A percentile compares a stretch with the other conserved stretches of the same genome.
phyloP scores from a whole-genome alignment of 495 filamentous ascomycete genomes.

The Lophiostoma macrostomum region DNA sequence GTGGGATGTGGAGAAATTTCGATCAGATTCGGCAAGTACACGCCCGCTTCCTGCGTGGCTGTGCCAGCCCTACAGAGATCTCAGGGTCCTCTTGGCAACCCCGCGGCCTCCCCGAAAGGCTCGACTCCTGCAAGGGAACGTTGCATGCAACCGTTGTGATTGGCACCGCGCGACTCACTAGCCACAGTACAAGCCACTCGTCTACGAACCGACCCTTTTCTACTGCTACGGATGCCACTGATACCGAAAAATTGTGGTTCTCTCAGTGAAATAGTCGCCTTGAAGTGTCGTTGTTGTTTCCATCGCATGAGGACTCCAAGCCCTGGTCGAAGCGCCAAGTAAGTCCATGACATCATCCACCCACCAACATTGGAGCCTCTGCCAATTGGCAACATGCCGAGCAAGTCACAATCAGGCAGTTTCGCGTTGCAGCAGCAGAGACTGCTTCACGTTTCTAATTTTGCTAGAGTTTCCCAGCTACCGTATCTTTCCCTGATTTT shows the following conservation, averaged over 20 bases:
- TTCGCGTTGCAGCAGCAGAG: not conserved
- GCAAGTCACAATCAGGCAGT: not conserved
- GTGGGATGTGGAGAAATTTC: conserved; percentile 8
- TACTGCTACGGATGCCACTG: not conserved
- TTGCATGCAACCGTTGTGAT: conserved; percentile 7
- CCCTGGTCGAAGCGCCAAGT: too few species aligned
- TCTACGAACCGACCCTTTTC: conserved; percentile 7
- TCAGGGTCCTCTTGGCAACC: conserved; percentile 1
- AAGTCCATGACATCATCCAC: conserved; percentile 8
- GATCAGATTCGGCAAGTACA: conserved; percentile 6
- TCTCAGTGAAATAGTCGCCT: not conserved
- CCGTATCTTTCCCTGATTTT: conserved; percentile 16
- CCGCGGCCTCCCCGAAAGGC: conserved; percentile 6
- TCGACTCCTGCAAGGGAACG: conserved; percentile 5
- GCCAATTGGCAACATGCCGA: not conserved
- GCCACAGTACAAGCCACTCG: conserved; percentile 19
- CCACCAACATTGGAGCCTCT: too few species aligned
- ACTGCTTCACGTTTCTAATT: conserved; percentile 15
- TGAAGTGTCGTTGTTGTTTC: too few species aligned
- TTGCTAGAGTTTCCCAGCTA: not conserved
- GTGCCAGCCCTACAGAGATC: not conserved
- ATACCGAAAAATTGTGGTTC: not conserved
- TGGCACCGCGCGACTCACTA: conserved; percentile 8
- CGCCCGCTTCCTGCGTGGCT: not conserved
- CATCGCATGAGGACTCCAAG: too few species aligned